A percentile compares a stretch with the other conserved stretches of the same genome.
phyloP scores from a whole-genome alignment of 2,329 filamentous ascomycete genomes.

The Colletotrichum zoysiae region DNA sequence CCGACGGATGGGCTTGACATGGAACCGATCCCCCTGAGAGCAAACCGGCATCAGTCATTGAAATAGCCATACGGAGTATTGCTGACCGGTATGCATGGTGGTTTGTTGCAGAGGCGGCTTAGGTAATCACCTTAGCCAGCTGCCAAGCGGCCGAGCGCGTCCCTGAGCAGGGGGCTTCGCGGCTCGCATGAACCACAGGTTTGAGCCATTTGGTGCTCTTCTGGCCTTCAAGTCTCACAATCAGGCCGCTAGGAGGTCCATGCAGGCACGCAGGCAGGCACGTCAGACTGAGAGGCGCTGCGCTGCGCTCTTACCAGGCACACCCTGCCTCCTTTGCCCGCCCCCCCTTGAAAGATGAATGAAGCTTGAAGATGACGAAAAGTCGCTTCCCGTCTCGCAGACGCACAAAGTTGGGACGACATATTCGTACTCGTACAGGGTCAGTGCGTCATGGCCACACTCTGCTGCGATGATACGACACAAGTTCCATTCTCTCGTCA shows the following conservation, averaged over 20 bases:
- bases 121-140: not conserved
- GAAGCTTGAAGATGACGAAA: constrained; percentile 31
- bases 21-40: constrained; percentile 22
- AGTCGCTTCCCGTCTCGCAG: constrained; percentile 24
- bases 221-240: constrained; percentile 29
- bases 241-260: constrained; percentile 15
- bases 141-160: not conserved
- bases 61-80: not conserved
- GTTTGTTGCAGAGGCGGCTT: constrained; percentile 2
- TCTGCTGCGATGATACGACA: not conserved
- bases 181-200: constrained; percentile 28
- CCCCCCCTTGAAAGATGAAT: not conserved
- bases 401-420: constrained; percentile 36
- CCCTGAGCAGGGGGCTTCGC: constrained; percentile 22
- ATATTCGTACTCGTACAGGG: not conserved
- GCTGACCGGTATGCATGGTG: constrained; percentile 1
- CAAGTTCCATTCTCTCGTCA: not conserved
- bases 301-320: constrained; percentile 4
- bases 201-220: constrained; percentile 34
- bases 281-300: constrained; percentile 19
- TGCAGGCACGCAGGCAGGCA: constrained; percentile 7
- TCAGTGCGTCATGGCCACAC: not conserved
- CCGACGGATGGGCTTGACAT: constrained; percentile 23
- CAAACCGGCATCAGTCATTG: not conserved
- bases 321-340: constrained; percentile 7